A percentile compares a stretch with the other conserved stretches of the same genome.
Conservation (phyloP, 441 rosid genomes). For the Euphorbia corollata region DNA sequence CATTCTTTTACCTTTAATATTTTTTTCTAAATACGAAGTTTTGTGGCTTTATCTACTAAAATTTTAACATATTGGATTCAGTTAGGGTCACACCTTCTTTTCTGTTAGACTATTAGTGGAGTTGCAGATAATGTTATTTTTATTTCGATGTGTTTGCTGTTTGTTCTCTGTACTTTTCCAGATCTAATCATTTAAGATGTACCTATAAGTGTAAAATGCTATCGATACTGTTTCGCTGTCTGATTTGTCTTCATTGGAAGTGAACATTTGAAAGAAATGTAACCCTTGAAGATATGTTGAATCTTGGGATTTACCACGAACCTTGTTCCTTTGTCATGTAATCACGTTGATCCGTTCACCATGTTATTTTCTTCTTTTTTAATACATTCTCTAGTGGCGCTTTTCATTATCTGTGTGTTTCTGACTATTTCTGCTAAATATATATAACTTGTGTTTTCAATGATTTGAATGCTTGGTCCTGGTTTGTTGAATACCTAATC, state of each 20-base stretch:
- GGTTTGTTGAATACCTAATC: background rate
- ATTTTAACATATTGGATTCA: background rate
- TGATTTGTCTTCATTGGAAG: too few relatives aligned
- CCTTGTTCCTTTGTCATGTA: background rate
- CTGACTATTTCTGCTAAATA: background rate
- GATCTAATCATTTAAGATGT: background rate
- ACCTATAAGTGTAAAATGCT: too few relatives aligned
- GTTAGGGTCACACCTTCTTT: background rate
- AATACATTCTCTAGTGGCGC: too few relatives aligned
- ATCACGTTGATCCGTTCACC: background rate
- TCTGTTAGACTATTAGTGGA: background rate
- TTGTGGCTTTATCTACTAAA: background rate
- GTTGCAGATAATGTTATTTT: background rate
- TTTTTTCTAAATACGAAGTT: background rate
- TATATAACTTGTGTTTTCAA: background rate
- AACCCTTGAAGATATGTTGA: background rate
- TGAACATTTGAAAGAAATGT: background rate
- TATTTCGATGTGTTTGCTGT: background rate
- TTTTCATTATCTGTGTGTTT: background rate
- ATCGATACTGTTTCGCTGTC: background rate
- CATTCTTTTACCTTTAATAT: too few relatives aligned
- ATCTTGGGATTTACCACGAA: background rate
- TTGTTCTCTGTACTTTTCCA: background rate
- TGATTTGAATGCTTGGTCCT: background rate
- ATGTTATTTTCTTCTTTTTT: too few relatives aligned